Conservation (phyloP, 2,329 filamentous ascomycete species). For the Nemania sp. region DNA sequence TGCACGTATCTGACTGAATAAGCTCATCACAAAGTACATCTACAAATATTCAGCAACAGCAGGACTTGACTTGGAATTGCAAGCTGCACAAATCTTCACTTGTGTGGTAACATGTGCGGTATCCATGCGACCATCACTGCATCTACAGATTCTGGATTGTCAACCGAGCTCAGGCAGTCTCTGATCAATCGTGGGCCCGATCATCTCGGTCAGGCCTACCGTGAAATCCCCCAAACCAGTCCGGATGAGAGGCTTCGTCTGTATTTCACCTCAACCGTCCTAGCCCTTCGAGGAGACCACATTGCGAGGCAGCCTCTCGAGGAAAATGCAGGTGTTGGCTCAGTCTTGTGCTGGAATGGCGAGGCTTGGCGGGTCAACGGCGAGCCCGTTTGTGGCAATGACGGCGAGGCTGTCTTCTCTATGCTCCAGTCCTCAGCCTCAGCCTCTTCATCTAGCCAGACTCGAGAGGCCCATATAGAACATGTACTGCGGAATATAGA, state of each 20-base stretch:
- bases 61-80: not conserved
- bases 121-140: slow-evolving; percentile 59
- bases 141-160: slow-evolving; percentile 38
- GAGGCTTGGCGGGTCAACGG: slow-evolving; percentile 83
- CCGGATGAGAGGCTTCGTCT: slow-evolving; percentile 38
- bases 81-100: not conserved
- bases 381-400: slow-evolving; percentile 70
- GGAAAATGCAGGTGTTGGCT: slow-evolving; percentile 55
- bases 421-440: slow-evolving; percentile 43
- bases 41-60: not conserved
- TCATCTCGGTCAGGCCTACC: slow-evolving; percentile 53
- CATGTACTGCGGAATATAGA: slow-evolving; percentile 64
- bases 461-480: slow-evolving; percentile 47
- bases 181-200: slow-evolving; percentile 65
- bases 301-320: slow-evolving; percentile 75
- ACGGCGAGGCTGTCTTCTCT: slow-evolving; percentile 71
- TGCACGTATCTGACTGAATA: not conserved
- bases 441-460: slow-evolving; percentile 33
- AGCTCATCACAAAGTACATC: not conserved
- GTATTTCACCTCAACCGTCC: slow-evolving; percentile 78
- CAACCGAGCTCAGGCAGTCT: slow-evolving; percentile 47
- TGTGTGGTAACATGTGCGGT: slow-evolving; percentile 58
- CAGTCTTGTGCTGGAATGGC: slow-evolving; percentile 93
- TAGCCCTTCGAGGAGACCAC: slow-evolving; percentile 81
- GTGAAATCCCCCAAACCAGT: slow-evolving; percentile 33